These are phyloP conservation scores for Leccinum boreale DNA, from an alignment of 768 basidiomycete genomes.

Conservation along the genomic window DNA sequence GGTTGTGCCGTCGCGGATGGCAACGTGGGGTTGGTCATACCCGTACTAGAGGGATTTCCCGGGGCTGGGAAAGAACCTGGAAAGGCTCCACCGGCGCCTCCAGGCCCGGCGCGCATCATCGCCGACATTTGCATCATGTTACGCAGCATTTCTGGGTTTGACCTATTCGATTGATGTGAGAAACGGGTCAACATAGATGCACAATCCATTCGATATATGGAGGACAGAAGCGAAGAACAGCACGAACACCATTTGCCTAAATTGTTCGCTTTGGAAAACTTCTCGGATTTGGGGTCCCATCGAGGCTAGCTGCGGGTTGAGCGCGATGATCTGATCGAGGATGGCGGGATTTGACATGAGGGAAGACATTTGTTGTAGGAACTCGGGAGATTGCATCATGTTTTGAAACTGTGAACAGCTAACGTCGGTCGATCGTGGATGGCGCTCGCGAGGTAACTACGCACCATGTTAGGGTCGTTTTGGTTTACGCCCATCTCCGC, in stretches of 20 bases:
- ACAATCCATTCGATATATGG: no score
- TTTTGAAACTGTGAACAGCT: conserved; percentile 55
- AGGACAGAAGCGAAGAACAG: not conserved
- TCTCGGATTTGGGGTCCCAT: conserved; percentile 82
- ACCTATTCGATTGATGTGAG: conserved; percentile 33
- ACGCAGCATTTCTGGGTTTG: conserved; percentile 76
- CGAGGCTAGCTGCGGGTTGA: conserved; percentile 69
- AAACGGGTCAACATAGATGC: not conserved
- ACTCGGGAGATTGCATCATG: conserved; percentile 84
- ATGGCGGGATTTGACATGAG: conserved; percentile 89
- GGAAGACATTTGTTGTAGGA: conserved; percentile 81
- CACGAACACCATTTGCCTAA: conserved; percentile 71
- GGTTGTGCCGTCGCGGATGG: conserved; percentile 19
- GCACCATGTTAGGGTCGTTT: conserved; percentile 92
- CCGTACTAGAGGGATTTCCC: conserved; percentile 43
- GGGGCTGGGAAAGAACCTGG: conserved; percentile 54
- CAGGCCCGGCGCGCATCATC: conserved; percentile 12
- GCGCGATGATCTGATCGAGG: conserved; percentile 80
- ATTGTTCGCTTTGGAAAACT: conserved; percentile 72
- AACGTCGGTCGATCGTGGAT: not conserved
- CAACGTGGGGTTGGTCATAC: conserved; percentile 24
- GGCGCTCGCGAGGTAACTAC: conserved; percentile 18
- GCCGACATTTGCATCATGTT: conserved; percentile 74
- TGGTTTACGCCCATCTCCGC: conserved; percentile 85
- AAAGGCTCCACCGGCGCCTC: conserved; percentile 38